Conservation (phyloP, 2,329 filamentous ascomycete species). For the Orbilia javanica region DNA sequence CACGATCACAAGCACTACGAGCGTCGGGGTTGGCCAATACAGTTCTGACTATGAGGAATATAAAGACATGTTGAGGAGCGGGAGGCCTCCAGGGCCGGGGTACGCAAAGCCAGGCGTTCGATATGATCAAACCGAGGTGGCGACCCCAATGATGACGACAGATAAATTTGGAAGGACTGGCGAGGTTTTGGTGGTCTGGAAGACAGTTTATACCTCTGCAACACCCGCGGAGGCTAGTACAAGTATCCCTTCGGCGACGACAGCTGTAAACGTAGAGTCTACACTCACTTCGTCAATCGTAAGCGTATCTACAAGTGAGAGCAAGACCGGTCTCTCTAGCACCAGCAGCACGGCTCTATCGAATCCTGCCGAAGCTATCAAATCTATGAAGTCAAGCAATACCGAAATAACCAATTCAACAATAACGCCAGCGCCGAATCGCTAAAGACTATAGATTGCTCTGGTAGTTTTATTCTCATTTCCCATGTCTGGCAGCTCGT, state of each 20-base stretch:
- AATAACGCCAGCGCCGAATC: neutral
- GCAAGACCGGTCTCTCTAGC: neutral
- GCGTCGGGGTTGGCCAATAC: neutral
- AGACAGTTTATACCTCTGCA: neutral
- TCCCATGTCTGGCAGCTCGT: too few relatives aligned
- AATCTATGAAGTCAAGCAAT: neutral
- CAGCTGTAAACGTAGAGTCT: neutral
- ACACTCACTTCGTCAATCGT: neutral
- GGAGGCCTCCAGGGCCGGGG: neutral
- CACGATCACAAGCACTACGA: conserved; percentile 10
- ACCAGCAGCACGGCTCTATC: neutral
- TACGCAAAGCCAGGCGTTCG: neutral
- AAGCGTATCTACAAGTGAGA: neutral
- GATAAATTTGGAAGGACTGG: neutral
- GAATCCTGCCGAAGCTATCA: neutral
- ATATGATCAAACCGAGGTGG: neutral
- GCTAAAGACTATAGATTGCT: too few relatives aligned
- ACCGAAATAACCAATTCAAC: neutral
- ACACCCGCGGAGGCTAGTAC: neutral
- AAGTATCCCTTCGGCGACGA: neutral
- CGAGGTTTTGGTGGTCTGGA: neutral
- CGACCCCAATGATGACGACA: neutral
- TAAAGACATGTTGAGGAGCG: neutral
- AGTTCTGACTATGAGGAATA: neutral
- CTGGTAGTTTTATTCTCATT: too few relatives aligned